These are phyloP conservation scores for Plasmodium knowlesi DNA, from an alignment of 169 alveolate genomes.

Conservation along the genomic window DNA sequence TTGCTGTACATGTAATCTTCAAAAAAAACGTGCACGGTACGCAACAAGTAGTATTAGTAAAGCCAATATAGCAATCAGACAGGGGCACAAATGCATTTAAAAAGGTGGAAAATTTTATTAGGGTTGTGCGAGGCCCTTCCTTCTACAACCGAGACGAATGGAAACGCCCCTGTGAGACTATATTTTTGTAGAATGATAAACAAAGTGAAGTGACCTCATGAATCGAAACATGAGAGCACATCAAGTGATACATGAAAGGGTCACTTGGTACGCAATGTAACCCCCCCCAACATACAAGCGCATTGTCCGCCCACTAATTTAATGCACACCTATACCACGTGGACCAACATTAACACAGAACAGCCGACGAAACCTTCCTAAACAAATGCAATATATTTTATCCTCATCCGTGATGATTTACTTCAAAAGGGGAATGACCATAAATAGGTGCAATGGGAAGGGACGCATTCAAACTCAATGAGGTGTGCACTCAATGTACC, in stretches of 20 bases:
- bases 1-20: neutral
- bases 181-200: neutral
- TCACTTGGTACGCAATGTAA: neutral
- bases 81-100: neutral
- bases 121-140: neutral
- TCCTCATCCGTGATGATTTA: neutral
- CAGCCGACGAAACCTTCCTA: neutral
- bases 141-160: neutral
- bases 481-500: neutral
- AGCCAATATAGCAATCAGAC: neutral
- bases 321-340: neutral
- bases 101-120: neutral
- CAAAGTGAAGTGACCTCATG: neutral
- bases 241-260: neutral
- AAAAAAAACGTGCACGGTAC: neutral
- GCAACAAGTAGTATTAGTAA: neutral
- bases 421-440: neutral
- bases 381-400: neutral
- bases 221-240: neutral
- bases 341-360: neutral
- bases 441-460: neutral
- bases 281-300: neutral
- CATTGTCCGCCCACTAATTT: neutral
- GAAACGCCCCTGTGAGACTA: neutral
- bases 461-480: neutral